Base-by-base conservation (phyloP, 768 basidiomycete genomes). In the Rhodotorula taiwanensis region DNA sequence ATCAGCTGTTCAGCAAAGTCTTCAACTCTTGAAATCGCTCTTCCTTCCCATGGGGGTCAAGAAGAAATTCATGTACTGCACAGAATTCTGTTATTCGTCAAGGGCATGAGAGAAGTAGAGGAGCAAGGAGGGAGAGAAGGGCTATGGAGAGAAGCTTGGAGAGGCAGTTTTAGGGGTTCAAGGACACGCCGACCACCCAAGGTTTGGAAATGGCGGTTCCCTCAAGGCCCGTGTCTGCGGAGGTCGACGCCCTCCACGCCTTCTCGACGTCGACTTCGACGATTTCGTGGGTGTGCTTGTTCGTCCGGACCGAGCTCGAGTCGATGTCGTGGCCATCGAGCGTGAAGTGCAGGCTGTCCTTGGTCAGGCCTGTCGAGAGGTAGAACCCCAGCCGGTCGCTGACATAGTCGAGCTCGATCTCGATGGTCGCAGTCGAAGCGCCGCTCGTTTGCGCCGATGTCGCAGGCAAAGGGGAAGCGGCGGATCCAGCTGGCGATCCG, bases 1-100 rank as follows among this genome's bases (percentile, higher is more conserved):
- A 97, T 77, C 77, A 91, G 72, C 89, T 92, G 76, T 94, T 98
- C 77, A 93, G 90, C 48, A 82, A 93, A 63, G 90, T 98, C 68
- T 99, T 99, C 80, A 99, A 99, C 77, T 51, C 49, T 28, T 49
- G 23, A 23, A 43, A 15, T 6, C 8, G 16, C 42, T 43, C 42
- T 7, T 16, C 15, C 42, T 43, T n/a, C n/a, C n/a, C n/a, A n/a
- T n/a, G n/a, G n/a, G n/a, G n/a, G n/a, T n/a, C n/a, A 39, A 39
- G 10, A 39, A 39, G 36, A n/a, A n/a, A n/a, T n/a, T n/a, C n/a
- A n/a, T n/a, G n/a, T n/a, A n/a, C n/a, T n/a, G n/a, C n/a, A n/a
- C n/a, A n/a, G n/a, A n/a, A n/a, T n/a, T n/a, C n/a, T n/a, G n/a
- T n/a, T n/a, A n/a, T n/a, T n/a, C n/a, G n/a, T n/a, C n/a, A n/a